Evolutionary conservation across 441 rosid species (phyloP), one percentile per base, ranked within the genome.

Genomic region (Iberis amara): DNA sequence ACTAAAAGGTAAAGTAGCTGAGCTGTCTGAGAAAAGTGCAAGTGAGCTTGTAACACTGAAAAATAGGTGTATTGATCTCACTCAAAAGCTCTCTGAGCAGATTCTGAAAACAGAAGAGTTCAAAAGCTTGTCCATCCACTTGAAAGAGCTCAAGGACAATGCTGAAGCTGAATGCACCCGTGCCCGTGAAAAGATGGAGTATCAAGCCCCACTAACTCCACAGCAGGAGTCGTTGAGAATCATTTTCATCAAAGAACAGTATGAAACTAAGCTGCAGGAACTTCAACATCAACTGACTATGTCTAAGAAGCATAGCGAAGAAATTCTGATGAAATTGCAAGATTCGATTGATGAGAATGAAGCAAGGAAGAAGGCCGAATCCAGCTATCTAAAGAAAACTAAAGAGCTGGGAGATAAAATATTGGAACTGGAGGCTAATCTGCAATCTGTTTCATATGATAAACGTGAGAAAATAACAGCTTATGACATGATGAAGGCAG

Each of bases 201-300:
- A 69, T 61, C 82, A 74, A 64, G 77, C 83, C 30, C 61, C 88
- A 18, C 75, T 57, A 43, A 81, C 82, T 55, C 70, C 83, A 75
- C 97, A 89, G 49, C 97, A 86, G 48, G 99, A 89, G 62, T 89
- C 97, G 13, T 72, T 94, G 79, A 85, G 99, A 71, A 85, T 94
- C 75, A 95, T 82, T 46, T 94, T 94, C 70, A 86, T 94, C 71
- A 94, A 89, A 79, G 99, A 85, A 66, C 96, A 94, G 75, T 79
- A 79, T 47, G 99, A 94, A 73, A 72, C 84, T 44, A 78, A 71
- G 76, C 58, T 89, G 67, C 94, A 85, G 55, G 97, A 94, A 70
- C 76, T 85, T 65, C 91, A 82, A 44, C 86, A 80, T 30, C 99
- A 89, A 69, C 73, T 86, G 54, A 75, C 82, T 30, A 69, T 89